Evolutionary conservation across 495 filamentous ascomycete species (phyloP).

Genomic region (Penicillium angulare): DNA sequence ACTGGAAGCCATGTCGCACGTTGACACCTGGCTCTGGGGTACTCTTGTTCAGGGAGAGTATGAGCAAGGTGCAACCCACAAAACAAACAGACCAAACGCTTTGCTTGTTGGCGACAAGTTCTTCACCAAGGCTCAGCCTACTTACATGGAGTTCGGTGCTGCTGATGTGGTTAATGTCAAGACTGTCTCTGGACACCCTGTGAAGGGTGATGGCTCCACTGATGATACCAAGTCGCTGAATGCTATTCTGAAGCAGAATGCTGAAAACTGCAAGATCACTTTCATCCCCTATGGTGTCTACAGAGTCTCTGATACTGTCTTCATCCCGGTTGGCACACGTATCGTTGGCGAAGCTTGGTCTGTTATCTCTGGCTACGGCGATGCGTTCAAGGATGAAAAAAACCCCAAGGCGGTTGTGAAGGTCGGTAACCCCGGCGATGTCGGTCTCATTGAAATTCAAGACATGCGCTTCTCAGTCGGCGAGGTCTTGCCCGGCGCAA

Average conservation of each 20-base stretch:
- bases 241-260: constrained; percentile 46
- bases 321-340: constrained; percentile 51
- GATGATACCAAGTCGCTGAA: constrained; percentile 53
- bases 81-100: constrained; percentile 16
- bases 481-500: constrained; percentile 50
- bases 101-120: constrained; percentile 27
- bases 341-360: constrained; percentile 57
- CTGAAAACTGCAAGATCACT: constrained; percentile 48
- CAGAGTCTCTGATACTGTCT: constrained; percentile 55
- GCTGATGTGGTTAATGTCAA: constrained; percentile 52
- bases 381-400: constrained; percentile 48
- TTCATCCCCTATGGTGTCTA: constrained; percentile 65
- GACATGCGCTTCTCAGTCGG: constrained; percentile 56
- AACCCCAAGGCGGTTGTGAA: constrained; percentile 57
- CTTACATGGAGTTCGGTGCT: constrained; percentile 48
- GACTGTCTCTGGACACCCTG: constrained; percentile 30
- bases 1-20: constrained; percentile 45
- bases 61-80: constrained; percentile 18
- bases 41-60: constrained; percentile 33
- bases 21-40: constrained; percentile 44
- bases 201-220: constrained; percentile 40
- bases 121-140: constrained; percentile 37
- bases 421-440: constrained; percentile 55
- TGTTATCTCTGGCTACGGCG: constrained; percentile 49
- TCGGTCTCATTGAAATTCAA: constrained; percentile 56